Evolutionary conservation across 345 rosid species (phyloP), one percentile per base, ranked within the genome.

Genomic region (Pelargonium nanum): DNA sequence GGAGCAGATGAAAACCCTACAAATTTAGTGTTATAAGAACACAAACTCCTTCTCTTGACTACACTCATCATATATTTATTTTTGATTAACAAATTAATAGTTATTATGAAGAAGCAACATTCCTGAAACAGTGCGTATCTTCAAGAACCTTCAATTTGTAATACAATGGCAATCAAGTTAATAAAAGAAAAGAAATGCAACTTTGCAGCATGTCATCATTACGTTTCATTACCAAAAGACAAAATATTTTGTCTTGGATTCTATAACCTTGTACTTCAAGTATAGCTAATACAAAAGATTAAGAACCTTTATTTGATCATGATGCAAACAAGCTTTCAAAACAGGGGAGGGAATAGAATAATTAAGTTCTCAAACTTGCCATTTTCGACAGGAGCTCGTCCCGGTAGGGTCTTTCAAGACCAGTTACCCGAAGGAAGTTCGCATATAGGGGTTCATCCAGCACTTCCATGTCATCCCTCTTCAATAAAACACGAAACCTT

Each of bases 391-490:
- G 77, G 71, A 86, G 58, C 57, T 83, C 79, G 58, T 88, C 79
- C 44, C 76, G 68, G 70, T 84, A 91, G 21, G 94, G 97, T 71
- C 94, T 74, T 50, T 81, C 79, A 53, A 63, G 23, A 53, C 89
- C 79, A 1, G 88, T 81, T 53, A 58, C 73, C 45, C 61, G 75
- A 34, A 87, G 83, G 73, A 81, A 85, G 61, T 69, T 65, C 26
- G 82, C 85, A 65, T 88, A 88, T 21, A 85, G 74, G 5, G 94
- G 94, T 70, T 91, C 91, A 30, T 91, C 94, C 1, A 84, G 76
- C 68, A 84, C 88, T 68, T 91, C 91, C 21, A 19, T 72, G 75
- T 87, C 96, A 75, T 82, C 85, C 80, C 93, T 91, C 97, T 87
- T 40, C 48, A 40, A 17, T 40, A 40, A 15, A 40, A 8, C 48